phyloP scores from a whole-genome alignment of 257 asterid genomes.

The Coffea eugenioides region DNA sequence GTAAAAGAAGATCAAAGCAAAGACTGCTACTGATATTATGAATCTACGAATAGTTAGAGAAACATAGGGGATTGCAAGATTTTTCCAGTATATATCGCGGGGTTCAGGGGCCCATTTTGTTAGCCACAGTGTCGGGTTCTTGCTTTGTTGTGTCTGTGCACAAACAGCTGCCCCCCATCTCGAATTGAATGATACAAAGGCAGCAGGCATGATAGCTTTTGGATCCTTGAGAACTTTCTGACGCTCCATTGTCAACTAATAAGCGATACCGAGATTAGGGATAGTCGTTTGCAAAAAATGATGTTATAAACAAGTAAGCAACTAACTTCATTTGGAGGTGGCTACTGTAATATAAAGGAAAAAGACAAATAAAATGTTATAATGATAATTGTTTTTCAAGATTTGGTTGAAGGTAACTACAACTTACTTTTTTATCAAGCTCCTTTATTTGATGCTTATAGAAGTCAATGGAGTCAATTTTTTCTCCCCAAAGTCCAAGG shows the following conservation, averaged over 20 bases:
- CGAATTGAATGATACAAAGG: conserved; percentile 89
- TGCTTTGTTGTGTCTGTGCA: conserved; percentile 97
- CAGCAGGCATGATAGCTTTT: conserved; percentile 61
- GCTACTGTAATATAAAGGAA: background rate
- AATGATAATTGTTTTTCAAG: conserved; percentile 2
- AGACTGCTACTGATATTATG: conserved; percentile 57
- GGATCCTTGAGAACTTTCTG: conserved; percentile 72
- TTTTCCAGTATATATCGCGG: conserved; percentile 88
- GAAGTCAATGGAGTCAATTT: conserved; percentile 75
- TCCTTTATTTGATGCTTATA: conserved; percentile 58
- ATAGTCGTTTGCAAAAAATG: conserved; percentile 15
- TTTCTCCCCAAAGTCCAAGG: conserved; percentile 81
- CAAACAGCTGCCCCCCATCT: conserved; percentile 99
- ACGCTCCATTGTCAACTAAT: conserved; percentile 81
- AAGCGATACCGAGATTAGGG: conserved; percentile 1
- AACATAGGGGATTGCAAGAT: conserved; percentile 77
- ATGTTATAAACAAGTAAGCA: background rate
- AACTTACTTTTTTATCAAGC: conserved; percentile 66
- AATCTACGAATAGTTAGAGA: conserved; percentile 76
- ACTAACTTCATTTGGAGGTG: background rate
- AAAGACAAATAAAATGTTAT: no score
- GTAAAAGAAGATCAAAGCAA: conserved; percentile 91
- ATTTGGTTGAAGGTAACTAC: background rate
- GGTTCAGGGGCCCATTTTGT: conserved; percentile 99
- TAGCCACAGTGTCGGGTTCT: conserved; percentile 83